A percentile compares a stretch with the other conserved stretches of the same genome.
Evolutionary conservation across 2,329 filamentous ascomycete genomes (phyloP).

Genomic region (Madurella mycetomatis): DNA sequence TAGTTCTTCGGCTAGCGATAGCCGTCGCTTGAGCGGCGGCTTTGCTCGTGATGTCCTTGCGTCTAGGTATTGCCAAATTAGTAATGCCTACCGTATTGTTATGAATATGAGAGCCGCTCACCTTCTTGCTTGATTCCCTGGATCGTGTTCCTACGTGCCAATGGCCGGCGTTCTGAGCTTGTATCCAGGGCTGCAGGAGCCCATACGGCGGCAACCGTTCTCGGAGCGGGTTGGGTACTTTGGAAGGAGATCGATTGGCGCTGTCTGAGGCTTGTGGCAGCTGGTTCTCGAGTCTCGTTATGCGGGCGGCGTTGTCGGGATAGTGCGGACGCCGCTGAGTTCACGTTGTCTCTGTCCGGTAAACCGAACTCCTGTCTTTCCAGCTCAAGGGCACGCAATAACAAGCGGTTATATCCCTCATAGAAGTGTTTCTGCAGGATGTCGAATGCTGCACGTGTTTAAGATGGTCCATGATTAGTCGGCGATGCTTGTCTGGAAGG

Average conservation of each 20-base stretch:
- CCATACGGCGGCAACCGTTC: too few relatives aligned
- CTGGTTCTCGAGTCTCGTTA: neutral
- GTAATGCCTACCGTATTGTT: neutral
- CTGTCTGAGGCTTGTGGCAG: neutral
- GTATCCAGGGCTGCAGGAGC: neutral
- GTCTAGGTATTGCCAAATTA: neutral
- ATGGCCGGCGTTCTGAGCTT: neutral
- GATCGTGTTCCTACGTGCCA: constrained; percentile 17
- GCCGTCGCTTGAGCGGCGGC: constrained; percentile 9
- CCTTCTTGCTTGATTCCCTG: constrained; percentile 17
- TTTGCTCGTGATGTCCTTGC: neutral
- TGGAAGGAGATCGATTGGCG: constrained; percentile 14
- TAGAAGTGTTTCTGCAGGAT: constrained; percentile 24
- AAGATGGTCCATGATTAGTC: neutral
- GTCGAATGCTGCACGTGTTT: constrained; percentile 14
- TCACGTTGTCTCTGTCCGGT: neutral
- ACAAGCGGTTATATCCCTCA: constrained; percentile 23
- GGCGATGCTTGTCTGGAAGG: neutral
- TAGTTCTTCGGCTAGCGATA: constrained; percentile 20
- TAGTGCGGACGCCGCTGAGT: neutral
- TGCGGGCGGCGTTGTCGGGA: neutral
- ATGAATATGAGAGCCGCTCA: neutral
- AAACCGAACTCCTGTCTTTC: constrained; percentile 19
- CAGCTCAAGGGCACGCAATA: constrained; percentile 22
- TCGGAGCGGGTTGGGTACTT: neutral